Percentiles rank a stretch among this genome's conserved stretches.
phyloP scores from a whole-genome alignment of 2,329 filamentous ascomycete genomes.

The Fusarium dimerum region DNA sequence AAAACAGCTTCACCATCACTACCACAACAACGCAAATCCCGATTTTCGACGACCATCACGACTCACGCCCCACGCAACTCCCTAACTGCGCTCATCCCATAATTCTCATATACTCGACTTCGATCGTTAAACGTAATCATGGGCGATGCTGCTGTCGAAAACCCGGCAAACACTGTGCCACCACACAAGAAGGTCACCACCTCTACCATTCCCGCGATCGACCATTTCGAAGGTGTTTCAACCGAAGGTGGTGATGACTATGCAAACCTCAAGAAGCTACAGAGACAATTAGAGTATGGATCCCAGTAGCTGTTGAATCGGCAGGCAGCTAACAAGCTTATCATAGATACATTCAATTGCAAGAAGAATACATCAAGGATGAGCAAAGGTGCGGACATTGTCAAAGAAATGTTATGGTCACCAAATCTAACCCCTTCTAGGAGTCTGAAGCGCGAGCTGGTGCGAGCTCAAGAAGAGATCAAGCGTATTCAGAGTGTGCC shows the following conservation, averaged over 20 bases:
- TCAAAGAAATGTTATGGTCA: not conserved
- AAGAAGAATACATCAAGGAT: slow-evolving; percentile 99
- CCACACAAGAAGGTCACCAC: slow-evolving; percentile 80
- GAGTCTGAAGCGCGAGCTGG: slow-evolving; percentile 94
- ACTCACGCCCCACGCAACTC: not conserved
- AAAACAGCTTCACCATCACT: slow-evolving; percentile 27
- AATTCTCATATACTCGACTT: not conserved
- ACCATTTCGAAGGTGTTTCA: slow-evolving; percentile 81
- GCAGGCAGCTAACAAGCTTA: slow-evolving; percentile 25
- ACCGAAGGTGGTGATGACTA: slow-evolving; percentile 90
- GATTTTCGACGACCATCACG: slow-evolving; percentile 12
- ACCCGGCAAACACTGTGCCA: slow-evolving; percentile 69
- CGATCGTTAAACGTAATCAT: slow-evolving; percentile 50
- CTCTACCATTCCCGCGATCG: slow-evolving; percentile 84
- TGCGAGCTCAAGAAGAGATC: slow-evolving; percentile 97
- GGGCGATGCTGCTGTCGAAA: slow-evolving; percentile 87
- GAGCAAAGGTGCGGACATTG: slow-evolving; percentile 73
- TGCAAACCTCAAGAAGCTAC: slow-evolving; percentile 91
- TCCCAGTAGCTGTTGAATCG: not conserved
- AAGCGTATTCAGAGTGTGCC: slow-evolving; percentile 99
- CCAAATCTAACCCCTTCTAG: slow-evolving; percentile 44
- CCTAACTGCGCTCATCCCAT: not conserved
- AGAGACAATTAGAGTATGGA: slow-evolving; percentile 87
- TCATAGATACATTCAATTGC: slow-evolving; percentile 84
- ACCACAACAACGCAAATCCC: slow-evolving; percentile 12